A percentile compares a stretch with the other conserved stretches of the same genome.
Conservation (phyloP, 2,329 filamentous ascomycete genomes). For the Colletotrichum melonis region DNA sequence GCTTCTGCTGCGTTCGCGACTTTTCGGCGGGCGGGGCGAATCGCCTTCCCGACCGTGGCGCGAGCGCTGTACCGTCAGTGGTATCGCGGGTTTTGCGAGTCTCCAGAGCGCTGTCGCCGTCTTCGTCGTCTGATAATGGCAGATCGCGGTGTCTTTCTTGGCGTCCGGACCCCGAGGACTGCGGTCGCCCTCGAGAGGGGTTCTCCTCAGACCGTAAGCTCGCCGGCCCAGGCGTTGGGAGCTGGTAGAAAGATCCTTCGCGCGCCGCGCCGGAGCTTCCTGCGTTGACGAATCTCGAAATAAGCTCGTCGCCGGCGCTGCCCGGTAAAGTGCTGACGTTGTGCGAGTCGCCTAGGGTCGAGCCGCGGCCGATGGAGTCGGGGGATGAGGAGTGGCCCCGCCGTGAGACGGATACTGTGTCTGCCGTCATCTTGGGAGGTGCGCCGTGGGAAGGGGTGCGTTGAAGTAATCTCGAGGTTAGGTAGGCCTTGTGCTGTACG, state of each 20-base stretch:
- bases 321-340: constrained; percentile 44
- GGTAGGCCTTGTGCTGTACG: constrained; percentile 69
- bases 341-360: constrained; percentile 47
- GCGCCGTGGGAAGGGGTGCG: constrained; percentile 71
- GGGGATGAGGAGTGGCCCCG: constrained; percentile 44
- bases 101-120: constrained; percentile 10
- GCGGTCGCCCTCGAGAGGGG: constrained; percentile 50
- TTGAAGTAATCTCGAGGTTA: constrained; percentile 75
- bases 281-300: constrained; percentile 69
- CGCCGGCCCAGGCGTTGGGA: constrained; percentile 40
- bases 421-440: constrained; percentile 73
- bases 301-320: constrained; percentile 49
- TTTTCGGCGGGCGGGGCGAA: constrained; percentile 60
- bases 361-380: constrained; percentile 51
- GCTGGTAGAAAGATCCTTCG: constrained; percentile 64
- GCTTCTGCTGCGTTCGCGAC: constrained; percentile 79
- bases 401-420: constrained; percentile 62
- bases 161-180: constrained; percentile 53
- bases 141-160: constrained; percentile 29
- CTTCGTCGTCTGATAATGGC: constrained; percentile 45
- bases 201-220: constrained; percentile 47
- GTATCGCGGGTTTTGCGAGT: not conserved
- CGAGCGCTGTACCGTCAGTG: constrained; percentile 55
- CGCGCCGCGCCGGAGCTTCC: constrained; percentile 60
- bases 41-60: constrained; percentile 55